These are phyloP conservation scores for Amanita pallidorosea DNA, from an alignment of 768 basidiomycete species.

Conservation along the genomic window DNA sequence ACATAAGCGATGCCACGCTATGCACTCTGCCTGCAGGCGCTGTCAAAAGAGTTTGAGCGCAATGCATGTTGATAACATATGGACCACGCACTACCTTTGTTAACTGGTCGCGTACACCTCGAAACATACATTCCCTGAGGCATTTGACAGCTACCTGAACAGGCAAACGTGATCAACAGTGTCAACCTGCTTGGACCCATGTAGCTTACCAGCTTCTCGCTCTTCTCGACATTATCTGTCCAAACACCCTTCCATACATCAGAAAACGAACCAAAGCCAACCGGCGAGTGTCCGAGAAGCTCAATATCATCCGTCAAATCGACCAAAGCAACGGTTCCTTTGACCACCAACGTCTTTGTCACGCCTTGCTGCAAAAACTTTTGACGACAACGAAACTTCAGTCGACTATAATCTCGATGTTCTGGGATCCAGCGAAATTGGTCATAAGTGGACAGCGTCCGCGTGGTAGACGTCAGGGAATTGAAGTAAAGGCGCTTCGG, in stretches of 20 bases:
- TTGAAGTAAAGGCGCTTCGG: constrained; percentile 42
- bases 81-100: constrained; percentile 19
- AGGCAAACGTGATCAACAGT: not conserved
- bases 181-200: not conserved
- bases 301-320: constrained; percentile 48
- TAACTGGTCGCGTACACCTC: constrained; percentile 41
- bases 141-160: constrained; percentile 47
- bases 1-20: constrained; percentile 46
- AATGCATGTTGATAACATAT: not conserved
- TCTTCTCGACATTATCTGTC: constrained; percentile 33
- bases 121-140: constrained; percentile 39
- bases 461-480: constrained; percentile 38
- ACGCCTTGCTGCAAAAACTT: constrained; percentile 44
- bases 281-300: constrained; percentile 33
- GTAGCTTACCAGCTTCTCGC: constrained; percentile 19
- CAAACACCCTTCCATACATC: constrained; percentile 54
- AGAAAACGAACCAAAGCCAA: constrained; percentile 45
- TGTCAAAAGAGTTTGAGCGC: constrained; percentile 11
- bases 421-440: constrained; percentile 32
- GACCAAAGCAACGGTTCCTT: constrained; percentile 35
- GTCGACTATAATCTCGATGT: constrained; percentile 39
- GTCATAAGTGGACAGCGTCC: constrained; percentile 22
- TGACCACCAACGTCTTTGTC: constrained; percentile 47
- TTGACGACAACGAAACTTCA: constrained; percentile 47
- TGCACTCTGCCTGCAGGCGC: constrained; percentile 47